Evolutionary conservation across 768 basidiomycete genomes (phyloP), one percentile per base, ranked within the genome.

Genomic region (Auriscalpium microsporum): DNA sequence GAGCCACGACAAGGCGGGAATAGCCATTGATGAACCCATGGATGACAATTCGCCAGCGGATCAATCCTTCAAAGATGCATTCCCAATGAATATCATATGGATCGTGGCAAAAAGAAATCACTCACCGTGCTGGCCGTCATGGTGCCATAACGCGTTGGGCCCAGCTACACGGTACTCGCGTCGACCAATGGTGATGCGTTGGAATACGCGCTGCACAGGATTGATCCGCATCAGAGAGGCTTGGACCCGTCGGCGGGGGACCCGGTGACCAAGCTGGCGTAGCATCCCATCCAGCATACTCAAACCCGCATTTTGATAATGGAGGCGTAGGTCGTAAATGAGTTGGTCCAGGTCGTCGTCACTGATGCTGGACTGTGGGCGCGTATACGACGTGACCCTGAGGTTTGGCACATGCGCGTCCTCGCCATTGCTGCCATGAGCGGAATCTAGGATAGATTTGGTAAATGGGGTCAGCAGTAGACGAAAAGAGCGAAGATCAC

Each of bases 11-110:
- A n/a, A 61, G 40, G 2, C 64, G 62, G 8, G 62, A 59, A 23
- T 58, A 55, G 11, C 69, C 68, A 55, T 70, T 68, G 10, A 70
- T 58, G 28, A 66, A 65, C 1, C 55, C 55, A 50, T 70, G 69
- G 9, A 62, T 67, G 28, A 70, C 68, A 16, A 68, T 60, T 34
- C 67, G 67, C 54, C 56, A 69, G 10, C 54, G 51, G 17, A 68
- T 68, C 9, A 69, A 56, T 51, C 64, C 63, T 59, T 34, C 5
- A 4, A 19, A 28, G 48, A 42, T 9, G 50, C 50, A n/a, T 16
- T 28, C 46, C 34, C 16, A 28, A 40, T 13, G 14, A 19, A 36
- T 40, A 47, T 28, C 14, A 13, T 45, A 44, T 10, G 10, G 35
- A 23, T 35, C 4, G 35, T 36, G n/a, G 11, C 9, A 16, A 16